Evolutionary conservation across 495 filamentous ascomycete genomes (phyloP).

Genomic region (Bacidia rubella): DNA sequence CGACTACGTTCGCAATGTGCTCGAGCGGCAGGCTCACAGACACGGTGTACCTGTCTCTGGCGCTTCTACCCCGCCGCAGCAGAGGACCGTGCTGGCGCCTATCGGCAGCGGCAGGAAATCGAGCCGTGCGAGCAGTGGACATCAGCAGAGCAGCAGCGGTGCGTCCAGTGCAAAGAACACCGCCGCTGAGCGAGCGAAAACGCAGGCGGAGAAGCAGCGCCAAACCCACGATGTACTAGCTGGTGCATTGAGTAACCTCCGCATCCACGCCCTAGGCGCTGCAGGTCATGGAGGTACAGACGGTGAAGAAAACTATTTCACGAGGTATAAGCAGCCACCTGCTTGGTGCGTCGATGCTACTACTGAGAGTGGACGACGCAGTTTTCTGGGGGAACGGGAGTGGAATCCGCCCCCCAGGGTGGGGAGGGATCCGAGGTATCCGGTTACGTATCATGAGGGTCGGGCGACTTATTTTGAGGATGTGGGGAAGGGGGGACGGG

Average conservation of each 20-base stretch:
- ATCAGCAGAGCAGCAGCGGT: too few species aligned
- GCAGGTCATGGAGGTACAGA: neutral
- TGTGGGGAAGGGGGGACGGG: neutral
- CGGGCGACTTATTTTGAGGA: conserved; percentile 2
- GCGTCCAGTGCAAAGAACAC: too few species aligned
- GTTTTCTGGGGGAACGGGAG: conserved; percentile 1
- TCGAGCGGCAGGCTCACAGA: neutral
- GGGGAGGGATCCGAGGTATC: neutral
- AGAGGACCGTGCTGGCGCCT: neutral
- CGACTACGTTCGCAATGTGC: neutral
- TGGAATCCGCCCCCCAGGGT: conserved; percentile 1
- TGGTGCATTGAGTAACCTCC: neutral
- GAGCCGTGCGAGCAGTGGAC: too few species aligned
- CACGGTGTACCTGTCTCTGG: neutral
- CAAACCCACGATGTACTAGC: neutral
- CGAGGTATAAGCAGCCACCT: neutral
- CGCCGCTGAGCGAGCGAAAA: neutral
- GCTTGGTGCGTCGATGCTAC: conserved; percentile 4
- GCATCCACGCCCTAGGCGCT: neutral
- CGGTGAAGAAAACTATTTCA: neutral
- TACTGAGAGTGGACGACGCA: neutral
- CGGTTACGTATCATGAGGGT: conserved; percentile 1
- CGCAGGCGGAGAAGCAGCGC: neutral
- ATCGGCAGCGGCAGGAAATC: neutral
- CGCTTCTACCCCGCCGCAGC: neutral